Percentiles rank a stretch among this genome's conserved stretches.
These are phyloP conservation scores for Emericellopsis cladophorae DNA, from an alignment of 2,329 filamentous ascomycete species.

Conservation along the genomic window DNA sequence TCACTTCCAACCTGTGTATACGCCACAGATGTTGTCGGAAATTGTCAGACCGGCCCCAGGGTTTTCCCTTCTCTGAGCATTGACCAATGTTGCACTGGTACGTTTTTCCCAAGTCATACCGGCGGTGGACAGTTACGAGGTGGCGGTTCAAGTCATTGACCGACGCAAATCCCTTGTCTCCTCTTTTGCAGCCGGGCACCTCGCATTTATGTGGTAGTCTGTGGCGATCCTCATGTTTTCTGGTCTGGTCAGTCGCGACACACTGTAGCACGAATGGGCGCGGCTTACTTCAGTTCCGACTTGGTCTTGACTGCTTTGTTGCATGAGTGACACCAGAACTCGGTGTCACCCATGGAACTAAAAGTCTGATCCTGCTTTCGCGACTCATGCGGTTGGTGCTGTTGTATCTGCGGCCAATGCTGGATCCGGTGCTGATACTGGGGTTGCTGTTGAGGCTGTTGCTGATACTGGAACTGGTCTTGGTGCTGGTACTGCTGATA, in stretches of 20 bases:
- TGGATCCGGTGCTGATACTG: too few species aligned
- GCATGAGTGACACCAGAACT: constrained; percentile 24
- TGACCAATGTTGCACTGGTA: constrained; percentile 12
- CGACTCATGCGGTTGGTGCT: neutral
- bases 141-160: constrained; percentile 74
- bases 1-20: constrained; percentile 38
- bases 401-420: neutral
- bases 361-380: too few species aligned
- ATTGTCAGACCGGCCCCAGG: constrained; percentile 76
- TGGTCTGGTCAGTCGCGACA: constrained; percentile 21
- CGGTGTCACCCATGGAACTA: too few species aligned
- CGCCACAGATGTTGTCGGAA: constrained; percentile 68
- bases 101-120: constrained; percentile 5
- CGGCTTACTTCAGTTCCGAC: constrained; percentile 41
- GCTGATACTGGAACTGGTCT: too few species aligned
- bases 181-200: constrained; percentile 36
- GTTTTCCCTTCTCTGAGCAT: constrained; percentile 32
- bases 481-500: too few species aligned
- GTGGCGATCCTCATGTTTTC: constrained; percentile 66
- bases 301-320: constrained; percentile 29
- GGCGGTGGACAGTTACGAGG: constrained; percentile 53
- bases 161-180: constrained; percentile 61
- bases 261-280: neutral
- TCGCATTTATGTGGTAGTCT: constrained; percentile 53
- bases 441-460: too few species aligned